Evolutionary conservation across 176 grass and related monocot genomes (phyloP), one percentile per base, ranked within the genome.

Genomic region (Alopecurus myosuroides): DNA sequence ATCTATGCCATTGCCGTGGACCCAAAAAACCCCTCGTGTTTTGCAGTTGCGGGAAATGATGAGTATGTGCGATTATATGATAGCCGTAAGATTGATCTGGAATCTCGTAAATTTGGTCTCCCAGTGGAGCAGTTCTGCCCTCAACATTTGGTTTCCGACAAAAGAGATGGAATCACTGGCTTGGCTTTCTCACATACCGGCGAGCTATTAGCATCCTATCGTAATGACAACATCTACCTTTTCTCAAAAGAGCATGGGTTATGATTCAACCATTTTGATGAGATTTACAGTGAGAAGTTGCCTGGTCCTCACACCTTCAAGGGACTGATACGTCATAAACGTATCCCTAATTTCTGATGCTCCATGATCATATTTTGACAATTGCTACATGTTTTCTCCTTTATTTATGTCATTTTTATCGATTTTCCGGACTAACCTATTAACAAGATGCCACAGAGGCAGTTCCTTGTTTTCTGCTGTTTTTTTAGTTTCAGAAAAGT

Each of bases 181-280:
- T 81, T 98, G 76, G 90, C 88, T 84, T 93, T 86, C 84, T 98
- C 95, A 51, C 83, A 86, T 45, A 69, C 70, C 19, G 89, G 92
- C 35, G 92, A 98, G 69, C 75, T 98, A 42, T 81, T 94, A 70
- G 90, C 80, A 44, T 93, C 95, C 44, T 94, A 94, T 52, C 83
- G 79, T 19, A 19, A 77, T 23, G 87, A 89, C 3, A 69, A 84
- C 64, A 93, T 94, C 44, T 94, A 98, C 84, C 88, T 97, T 78
- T 98, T 98, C 56, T 52, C 71, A 22, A 92, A 76, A 77, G 84
- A 98, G 30, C 87, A 92, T 63, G 88, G 82, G 7, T 82, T 92
- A 73, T 31, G 77, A 44, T 84, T 68, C 48, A 88, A 88, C 72
- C 49, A 86, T 77, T 51, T 82, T 72, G 46, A 48, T 77, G 86